Percentiles rank a stretch among this genome's conserved stretches.
Conservation (phyloP, 768 basidiomycete species). For the Tulasnella sp. region DNA sequence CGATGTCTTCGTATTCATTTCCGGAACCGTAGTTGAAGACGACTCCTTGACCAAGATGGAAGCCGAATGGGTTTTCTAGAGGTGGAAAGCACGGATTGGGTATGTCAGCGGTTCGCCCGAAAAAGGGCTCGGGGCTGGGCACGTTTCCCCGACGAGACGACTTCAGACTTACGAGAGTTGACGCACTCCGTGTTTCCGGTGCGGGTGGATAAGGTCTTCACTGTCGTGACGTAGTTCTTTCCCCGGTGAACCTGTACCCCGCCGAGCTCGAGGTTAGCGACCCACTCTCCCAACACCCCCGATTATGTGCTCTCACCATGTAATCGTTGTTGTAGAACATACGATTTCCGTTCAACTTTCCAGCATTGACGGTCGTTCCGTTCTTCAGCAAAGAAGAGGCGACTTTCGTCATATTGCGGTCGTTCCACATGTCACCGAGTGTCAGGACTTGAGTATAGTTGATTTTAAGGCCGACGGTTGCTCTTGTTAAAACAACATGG, state of each 20-base stretch:
- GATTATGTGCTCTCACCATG: conserved; percentile 46
- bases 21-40: conserved; percentile 62
- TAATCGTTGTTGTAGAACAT: conserved; percentile 69
- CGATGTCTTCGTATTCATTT: conserved; percentile 69
- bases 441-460: conserved; percentile 52
- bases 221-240: conserved; percentile 53
- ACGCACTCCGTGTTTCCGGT: conserved; percentile 61
- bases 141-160: background rate
- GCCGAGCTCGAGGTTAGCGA: conserved; percentile 21
- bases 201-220: conserved; percentile 60
- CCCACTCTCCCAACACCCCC: background rate
- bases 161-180: conserved; percentile 38
- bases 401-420: conserved; percentile 43
- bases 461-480: conserved; percentile 55
- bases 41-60: conserved; percentile 65
- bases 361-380: conserved; percentile 51
- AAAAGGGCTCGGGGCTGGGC: background rate
- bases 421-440: conserved; percentile 55
- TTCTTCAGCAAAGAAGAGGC: conserved; percentile 41
- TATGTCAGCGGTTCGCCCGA: background rate
- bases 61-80: conserved; percentile 56
- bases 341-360: conserved; percentile 52
- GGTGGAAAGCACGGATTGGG: background rate
- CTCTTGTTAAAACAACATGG: conserved; percentile 42
- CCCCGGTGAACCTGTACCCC: conserved; percentile 57